Conservation (phyloP, 345 rosid species). For the Microthlaspi erraticum region DNA sequence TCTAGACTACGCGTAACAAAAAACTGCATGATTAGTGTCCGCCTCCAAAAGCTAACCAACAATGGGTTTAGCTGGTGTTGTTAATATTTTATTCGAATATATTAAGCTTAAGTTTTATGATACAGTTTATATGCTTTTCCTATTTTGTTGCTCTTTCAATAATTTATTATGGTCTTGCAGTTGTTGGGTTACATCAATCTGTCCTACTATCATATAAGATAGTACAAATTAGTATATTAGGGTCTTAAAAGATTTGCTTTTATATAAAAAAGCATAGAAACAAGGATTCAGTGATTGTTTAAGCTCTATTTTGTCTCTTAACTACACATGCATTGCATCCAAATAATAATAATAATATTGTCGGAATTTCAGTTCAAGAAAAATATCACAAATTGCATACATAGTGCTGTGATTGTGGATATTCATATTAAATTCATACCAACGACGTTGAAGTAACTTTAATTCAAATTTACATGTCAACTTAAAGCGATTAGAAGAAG, state of each 20-base stretch:
- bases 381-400: constrained; percentile 10
- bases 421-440: neutral
- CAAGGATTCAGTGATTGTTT: constrained; percentile 8
- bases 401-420: constrained; percentile 8
- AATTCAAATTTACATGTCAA: neutral
- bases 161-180: constrained; percentile 21
- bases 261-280: neutral
- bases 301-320: constrained; percentile 23
- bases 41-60: constrained; percentile 44
- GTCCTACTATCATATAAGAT: constrained; percentile 19
- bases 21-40: constrained; percentile 47
- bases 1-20: constrained; percentile 34
- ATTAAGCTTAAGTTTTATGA: constrained; percentile 6
- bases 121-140: neutral
- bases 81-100: constrained; percentile 13
- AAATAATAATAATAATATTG: constrained; percentile 20
- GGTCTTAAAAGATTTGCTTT: neutral
- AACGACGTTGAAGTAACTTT: constrained; percentile 6
- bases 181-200: constrained; percentile 44
- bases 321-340: constrained; percentile 35
- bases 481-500: neutral
- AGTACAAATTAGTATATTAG: constrained; percentile 14
- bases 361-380: constrained; percentile 20
- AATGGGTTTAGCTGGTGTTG: constrained; percentile 15
- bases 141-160: neutral